Evolutionary conservation across 116 monocot genomes (phyloP).

Genomic region (Zostera marina): DNA sequence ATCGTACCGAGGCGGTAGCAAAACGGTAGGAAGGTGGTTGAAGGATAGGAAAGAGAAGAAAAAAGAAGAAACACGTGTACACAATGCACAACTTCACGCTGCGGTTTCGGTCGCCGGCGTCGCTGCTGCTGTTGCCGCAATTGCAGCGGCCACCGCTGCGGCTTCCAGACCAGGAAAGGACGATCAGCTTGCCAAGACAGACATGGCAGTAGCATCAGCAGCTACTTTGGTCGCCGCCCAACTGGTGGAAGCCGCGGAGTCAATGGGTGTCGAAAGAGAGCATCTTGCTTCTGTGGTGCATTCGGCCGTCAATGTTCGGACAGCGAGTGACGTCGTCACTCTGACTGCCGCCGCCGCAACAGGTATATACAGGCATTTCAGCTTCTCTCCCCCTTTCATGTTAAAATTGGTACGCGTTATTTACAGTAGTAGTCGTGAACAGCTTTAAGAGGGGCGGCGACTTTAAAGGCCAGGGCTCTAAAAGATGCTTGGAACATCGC

Average conservation of each 20-base stretch:
- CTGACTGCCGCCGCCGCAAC: slow-evolving; percentile 78
- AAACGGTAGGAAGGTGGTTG: slow-evolving; percentile 45
- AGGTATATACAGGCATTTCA: too few relatives aligned
- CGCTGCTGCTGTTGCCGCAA: slow-evolving; percentile 38
- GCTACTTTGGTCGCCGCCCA: slow-evolving; percentile 90
- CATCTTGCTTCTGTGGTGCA: slow-evolving; percentile 68
- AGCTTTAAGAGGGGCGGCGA: slow-evolving; percentile 76
- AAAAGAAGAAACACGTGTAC: slow-evolving; percentile 39
- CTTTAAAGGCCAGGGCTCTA: slow-evolving; percentile 71
- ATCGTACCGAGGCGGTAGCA: slow-evolving; percentile 15
- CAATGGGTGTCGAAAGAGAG: slow-evolving; percentile 78
- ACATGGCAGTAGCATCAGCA: slow-evolving; percentile 83
- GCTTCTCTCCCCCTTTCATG: too few relatives aligned
- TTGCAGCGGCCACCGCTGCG: slow-evolving; percentile 34
- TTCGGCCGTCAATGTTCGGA: slow-evolving; percentile 75
- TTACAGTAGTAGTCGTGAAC: too few relatives aligned
- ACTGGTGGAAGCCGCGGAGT: slow-evolving; percentile 85
- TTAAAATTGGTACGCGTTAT: too few relatives aligned
- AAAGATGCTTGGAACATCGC: slow-evolving; percentile 96
- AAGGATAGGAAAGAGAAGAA: slow-evolving; percentile 57
- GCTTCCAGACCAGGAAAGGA: slow-evolving; percentile 23
- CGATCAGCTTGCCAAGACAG: slow-evolving; percentile 42
- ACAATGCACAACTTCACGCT: slow-evolving; percentile 46
- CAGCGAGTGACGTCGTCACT: slow-evolving; percentile 63
- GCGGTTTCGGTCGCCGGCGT: slow-evolving; percentile 49